These are phyloP conservation scores for Skeletonema marinoi DNA, from an alignment of 108 stramenopile genomes.

Conservation along the genomic window DNA sequence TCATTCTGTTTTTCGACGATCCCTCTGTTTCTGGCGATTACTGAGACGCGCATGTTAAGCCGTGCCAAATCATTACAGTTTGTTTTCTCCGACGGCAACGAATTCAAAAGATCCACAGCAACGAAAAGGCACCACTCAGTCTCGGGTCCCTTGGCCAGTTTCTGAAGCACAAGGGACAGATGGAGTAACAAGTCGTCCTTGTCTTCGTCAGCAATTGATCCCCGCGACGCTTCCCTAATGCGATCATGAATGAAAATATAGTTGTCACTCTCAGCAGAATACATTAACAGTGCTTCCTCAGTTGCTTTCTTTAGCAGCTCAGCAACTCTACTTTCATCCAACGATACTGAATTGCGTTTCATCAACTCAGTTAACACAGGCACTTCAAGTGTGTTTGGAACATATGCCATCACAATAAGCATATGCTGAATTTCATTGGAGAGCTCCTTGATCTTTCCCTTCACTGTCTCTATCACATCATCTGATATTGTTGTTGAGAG, in stretches of 20 bases:
- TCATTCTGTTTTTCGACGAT: not conserved
- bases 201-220: not conserved
- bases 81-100: conserved; percentile 13
- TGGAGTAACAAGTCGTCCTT: not conserved
- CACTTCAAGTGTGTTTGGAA: conserved; percentile 16
- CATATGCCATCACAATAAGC: conserved; percentile 31
- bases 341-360: not conserved
- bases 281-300: conserved; percentile 12
- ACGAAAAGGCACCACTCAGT: conserved; percentile 41
- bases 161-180: not conserved
- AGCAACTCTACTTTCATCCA: not conserved
- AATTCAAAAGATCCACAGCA: conserved; percentile 31
- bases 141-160: conserved; percentile 1
- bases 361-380: conserved; percentile 7
- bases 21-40: conserved; percentile 2
- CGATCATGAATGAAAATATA: conserved; percentile 25
- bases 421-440: conserved; percentile 5
- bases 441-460: conserved; percentile 17
- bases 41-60: not conserved
- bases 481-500: conserved; percentile 23
- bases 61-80: not conserved
- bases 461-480: conserved; percentile 40
- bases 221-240: conserved; percentile 18
- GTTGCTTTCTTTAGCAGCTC: conserved; percentile 4
- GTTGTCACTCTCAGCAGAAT: conserved; percentile 4